phyloP scores from a whole-genome alignment of 2,329 filamentous ascomycete genomes.

The Penicillium hordei region DNA sequence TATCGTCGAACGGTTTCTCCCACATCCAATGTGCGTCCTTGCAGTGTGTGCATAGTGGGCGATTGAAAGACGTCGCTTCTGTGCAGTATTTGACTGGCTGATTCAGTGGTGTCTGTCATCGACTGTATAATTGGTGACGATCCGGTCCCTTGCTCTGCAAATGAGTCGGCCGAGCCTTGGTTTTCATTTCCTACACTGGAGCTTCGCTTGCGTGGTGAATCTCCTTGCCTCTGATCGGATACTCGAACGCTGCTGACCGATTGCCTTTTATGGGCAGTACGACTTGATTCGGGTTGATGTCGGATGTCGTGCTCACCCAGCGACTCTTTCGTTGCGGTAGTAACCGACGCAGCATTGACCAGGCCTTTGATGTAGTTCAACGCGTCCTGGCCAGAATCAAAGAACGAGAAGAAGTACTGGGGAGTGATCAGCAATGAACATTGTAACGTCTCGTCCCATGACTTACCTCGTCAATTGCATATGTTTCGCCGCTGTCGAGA shows the following conservation, averaged over 20 bases:
- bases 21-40: slow-evolving; percentile 29
- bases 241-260: slow-evolving; percentile 22
- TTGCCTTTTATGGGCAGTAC: slow-evolving; percentile 20
- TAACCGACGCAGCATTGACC: slow-evolving; percentile 62
- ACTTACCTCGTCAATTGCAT: slow-evolving; percentile 84
- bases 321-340: slow-evolving; percentile 40
- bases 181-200: slow-evolving; percentile 61
- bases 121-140: slow-evolving; percentile 69
- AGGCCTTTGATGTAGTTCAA: slow-evolving; percentile 73
- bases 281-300: slow-evolving; percentile 17
- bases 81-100: slow-evolving; percentile 85
- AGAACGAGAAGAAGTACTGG: slow-evolving; percentile 96
- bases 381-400: slow-evolving; percentile 79
- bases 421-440: slow-evolving; percentile 16
- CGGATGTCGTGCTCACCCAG: slow-evolving; percentile 13
- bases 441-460: background rate
- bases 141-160: slow-evolving; percentile 71
- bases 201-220: slow-evolving; percentile 52
- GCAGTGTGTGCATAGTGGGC: slow-evolving; percentile 60
- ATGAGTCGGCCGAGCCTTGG: slow-evolving; percentile 70
- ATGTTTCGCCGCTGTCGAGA: slow-evolving; percentile 90
- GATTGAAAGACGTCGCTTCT: slow-evolving; percentile 86
- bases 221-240: slow-evolving; percentile 11
- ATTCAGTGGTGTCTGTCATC: slow-evolving; percentile 70
- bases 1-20: slow-evolving; percentile 30